Conservation (phyloP, 805 yeast genomes). For the Torulaspora delbrueckii region DNA sequence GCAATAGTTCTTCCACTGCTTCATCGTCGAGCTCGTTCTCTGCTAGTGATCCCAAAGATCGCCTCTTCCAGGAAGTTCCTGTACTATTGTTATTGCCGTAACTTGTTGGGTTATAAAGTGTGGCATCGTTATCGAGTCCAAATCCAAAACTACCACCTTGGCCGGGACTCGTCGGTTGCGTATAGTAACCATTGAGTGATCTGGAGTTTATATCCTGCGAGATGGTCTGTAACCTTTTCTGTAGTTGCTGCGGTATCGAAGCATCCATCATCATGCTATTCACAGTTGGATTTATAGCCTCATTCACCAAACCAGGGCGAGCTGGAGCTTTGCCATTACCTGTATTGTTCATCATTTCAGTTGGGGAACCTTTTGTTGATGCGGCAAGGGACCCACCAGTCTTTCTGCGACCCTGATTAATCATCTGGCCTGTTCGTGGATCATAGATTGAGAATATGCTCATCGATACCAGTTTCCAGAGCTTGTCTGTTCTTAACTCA, state of each 20-base stretch:
- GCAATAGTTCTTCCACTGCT: constrained; percentile 31
- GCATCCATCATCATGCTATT: constrained; percentile 21
- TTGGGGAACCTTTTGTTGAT: constrained; percentile 25
- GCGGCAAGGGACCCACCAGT: constrained; percentile 17
- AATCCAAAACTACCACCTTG: constrained; percentile 19
- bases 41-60: constrained; percentile 27
- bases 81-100: constrained; percentile 1
- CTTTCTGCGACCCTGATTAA: constrained; percentile 22
- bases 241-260: constrained; percentile 29
- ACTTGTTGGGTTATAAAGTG: constrained; percentile 12
- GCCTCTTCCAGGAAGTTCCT: constrained; percentile 22
- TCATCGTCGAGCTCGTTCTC: constrained; percentile 27
- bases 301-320: constrained; percentile 5
- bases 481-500: constrained; percentile 25
- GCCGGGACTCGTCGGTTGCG: constrained; percentile 34
- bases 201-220: constrained; percentile 28
- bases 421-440: constrained; percentile 26
- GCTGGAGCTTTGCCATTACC: constrained; percentile 6
- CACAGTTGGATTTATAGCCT: constrained; percentile 13
- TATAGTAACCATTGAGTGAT: constrained; percentile 30
- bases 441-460: constrained; percentile 28
- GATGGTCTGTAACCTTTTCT: constrained; percentile 25
- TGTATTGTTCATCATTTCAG: constrained; percentile 11
- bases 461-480: constrained; percentile 29
- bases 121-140: constrained; percentile 14